Base-by-base conservation (phyloP, 106 monocot species). In the Phalaenopsis equestris region DNA sequence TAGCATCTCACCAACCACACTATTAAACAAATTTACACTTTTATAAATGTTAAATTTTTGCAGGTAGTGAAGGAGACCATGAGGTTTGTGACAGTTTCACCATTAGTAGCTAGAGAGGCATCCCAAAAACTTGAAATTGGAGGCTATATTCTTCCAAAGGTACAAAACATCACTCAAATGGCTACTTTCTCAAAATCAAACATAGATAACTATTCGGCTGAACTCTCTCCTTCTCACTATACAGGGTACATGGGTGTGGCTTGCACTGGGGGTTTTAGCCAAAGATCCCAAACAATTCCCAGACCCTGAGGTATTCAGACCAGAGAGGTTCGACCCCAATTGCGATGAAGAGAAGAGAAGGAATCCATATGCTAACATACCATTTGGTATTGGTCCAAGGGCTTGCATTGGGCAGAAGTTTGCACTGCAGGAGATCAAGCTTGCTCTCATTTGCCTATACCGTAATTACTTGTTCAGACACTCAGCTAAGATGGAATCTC, bases 91-190 rank as follows among this genome's bases (percentile, higher is more conserved):
- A 86, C 83, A 2, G 89, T 88, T 2, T 94, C 94, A 23, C 94
- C 97, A 10, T 68, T 98, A 79, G 85, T 98, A 36, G 97, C 97
- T 39, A 90, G 97, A 77, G 94, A 94, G 76, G 89, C 92, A 73
- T 88, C 89, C 17, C 80, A 81, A 18, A 67, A 85, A 81, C 84
- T 98, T 23, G 85, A 94, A 82, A 68, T 98, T 41, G 92, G 94
- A 68, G 97, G 97, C 8, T 92, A 88, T 75, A n/a, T 81, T 42
- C 89, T 98, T 21, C 97, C 97, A 76, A 97, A 94, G 94, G 96
- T 96, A 88, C 38, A 39, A 49, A 36, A 2, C 49, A 52, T 79
- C 64, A 41, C 49, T 55, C 45, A 72, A 5, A 14, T 4, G 1
- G 17, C n/a, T 15, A 41, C 8, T 16, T 6, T 61, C 2, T 21